Evolutionary conservation across 768 basidiomycete species (phyloP).

Genomic region (Suillus occidentalis): DNA sequence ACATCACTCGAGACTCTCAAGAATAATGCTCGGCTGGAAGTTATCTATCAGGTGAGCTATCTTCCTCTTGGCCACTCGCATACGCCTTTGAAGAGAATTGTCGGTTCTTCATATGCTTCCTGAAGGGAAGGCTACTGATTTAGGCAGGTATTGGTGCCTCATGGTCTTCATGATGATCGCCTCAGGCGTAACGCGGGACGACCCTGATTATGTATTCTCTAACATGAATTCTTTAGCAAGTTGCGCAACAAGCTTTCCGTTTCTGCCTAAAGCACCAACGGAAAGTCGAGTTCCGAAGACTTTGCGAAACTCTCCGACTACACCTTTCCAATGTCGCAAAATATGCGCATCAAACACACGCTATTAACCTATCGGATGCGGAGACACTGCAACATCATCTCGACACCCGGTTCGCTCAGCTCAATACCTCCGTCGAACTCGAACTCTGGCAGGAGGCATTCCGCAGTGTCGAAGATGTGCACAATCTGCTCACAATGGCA

Average conservation of each 20-base stretch:
- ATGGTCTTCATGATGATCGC: background rate
- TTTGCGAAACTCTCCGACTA: constrained; percentile 94
- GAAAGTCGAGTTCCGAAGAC: constrained; percentile 94
- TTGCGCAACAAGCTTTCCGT: constrained; percentile 95
- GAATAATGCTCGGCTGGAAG: constrained; percentile 90
- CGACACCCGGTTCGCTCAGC: constrained; percentile 94
- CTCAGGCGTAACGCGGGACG: background rate
- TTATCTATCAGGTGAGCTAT: constrained; percentile 83
- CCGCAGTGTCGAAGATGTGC: constrained; percentile 96
- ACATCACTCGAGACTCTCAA: constrained; percentile 94
- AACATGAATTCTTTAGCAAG: constrained; percentile 53
- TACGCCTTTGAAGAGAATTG: background rate
- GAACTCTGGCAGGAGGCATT: constrained; percentile 99
- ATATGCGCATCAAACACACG: constrained; percentile 89
- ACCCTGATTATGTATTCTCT: background rate
- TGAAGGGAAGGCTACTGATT: background rate
- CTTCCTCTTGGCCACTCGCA: background rate
- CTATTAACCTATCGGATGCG: constrained; percentile 93
- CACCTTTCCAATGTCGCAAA: constrained; percentile 94
- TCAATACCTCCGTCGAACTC: constrained; percentile 94
- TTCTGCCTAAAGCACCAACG: constrained; percentile 93
- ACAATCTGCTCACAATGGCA: constrained; percentile 90
- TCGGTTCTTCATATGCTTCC: background rate
- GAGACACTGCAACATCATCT: constrained; percentile 95
- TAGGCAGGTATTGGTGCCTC: background rate